Evolutionary conservation across 2,329 filamentous ascomycete genomes (phyloP), one percentile per base, ranked within the genome.

Genomic region (Penicillium hesseltinei): DNA sequence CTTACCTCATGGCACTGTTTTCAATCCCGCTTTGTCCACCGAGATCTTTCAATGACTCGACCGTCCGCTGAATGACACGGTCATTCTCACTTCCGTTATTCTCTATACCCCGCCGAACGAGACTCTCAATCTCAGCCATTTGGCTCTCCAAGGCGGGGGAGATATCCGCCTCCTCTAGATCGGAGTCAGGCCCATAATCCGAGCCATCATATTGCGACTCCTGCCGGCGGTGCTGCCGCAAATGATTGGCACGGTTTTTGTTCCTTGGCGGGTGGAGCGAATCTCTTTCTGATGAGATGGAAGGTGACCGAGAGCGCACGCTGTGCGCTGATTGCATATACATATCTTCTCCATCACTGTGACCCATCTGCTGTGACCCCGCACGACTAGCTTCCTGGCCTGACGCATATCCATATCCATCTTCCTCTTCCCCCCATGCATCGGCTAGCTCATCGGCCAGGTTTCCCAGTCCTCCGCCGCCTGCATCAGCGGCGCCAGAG

Each of bases 391-490:
- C 68, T 47, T 75, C 73, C 64, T 74, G 71, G 9, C 73, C 73
- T 2, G 74, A 75, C 8, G 66, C 67, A 57, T 76, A 75, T 47
- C 72, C 76, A 51, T 80, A 79, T 25, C 76, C 77, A 17, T 74
- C 76, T 46, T 81, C 80, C 29, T 82, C 81, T 38, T 78, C 72
- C 23, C 81, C 82, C 77, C 81, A 84, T n/a, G 81, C 81, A 63
- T 84, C 82, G 27, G 82, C 85, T 25, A 88, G 73, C 67, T 88
- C 85, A 66, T 88, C 85, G 29, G 85, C 85, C 50, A 88, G 71
- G 62, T 82, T 87, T 25, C 84, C 85, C 51, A 86, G 70, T 10
- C 83, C 84, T 43, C 77, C 76, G 2, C 71, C 73, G 5, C 62
- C 54, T n/a, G 64, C 63, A 31, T 71, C 71, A 43, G 64, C 56